A percentile compares a stretch with the other conserved stretches of the same genome.
Conservation (phyloP, 768 basidiomycete genomes). For the Leccinum variicolor region DNA sequence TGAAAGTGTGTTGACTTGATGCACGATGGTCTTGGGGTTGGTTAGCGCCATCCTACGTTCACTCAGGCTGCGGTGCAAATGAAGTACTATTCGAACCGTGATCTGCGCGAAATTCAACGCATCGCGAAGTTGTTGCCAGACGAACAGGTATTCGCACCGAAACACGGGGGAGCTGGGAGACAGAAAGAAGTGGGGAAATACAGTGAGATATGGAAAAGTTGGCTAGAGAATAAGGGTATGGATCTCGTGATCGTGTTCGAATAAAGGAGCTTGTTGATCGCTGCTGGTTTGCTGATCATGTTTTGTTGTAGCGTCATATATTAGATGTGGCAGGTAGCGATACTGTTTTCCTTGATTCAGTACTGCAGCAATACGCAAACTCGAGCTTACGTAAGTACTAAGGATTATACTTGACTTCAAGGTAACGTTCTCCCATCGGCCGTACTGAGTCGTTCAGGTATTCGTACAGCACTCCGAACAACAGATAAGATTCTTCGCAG, state of each 20-base stretch:
- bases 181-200: conserved; percentile 28
- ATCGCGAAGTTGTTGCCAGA: conserved; percentile 41
- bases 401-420: too few relatives aligned
- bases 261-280: neutral
- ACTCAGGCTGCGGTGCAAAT: conserved; percentile 33
- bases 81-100: conserved; percentile 35
- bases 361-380: too few relatives aligned
- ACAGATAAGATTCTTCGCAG: neutral
- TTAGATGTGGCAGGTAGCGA: neutral
- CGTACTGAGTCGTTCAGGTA: neutral
- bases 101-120: conserved; percentile 38
- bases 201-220: conserved; percentile 36
- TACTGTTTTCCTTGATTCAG: too few relatives aligned
- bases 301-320: neutral
- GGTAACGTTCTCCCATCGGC: too few relatives aligned
- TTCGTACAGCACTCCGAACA: neutral
- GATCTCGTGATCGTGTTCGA: conserved; percentile 36
- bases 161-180: neutral
- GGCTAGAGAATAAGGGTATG: conserved; percentile 35
- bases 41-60: conserved; percentile 35
- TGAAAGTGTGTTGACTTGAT: neutral
- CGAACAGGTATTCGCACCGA: conserved; percentile 31
- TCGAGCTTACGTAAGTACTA: too few relatives aligned
- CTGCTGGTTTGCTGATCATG: neutral
- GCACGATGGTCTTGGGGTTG: neutral